Percentiles rank a stretch among this genome's conserved stretches.
Conservation (phyloP, 2,329 filamentous ascomycete species). For the Penicillium freii region DNA sequence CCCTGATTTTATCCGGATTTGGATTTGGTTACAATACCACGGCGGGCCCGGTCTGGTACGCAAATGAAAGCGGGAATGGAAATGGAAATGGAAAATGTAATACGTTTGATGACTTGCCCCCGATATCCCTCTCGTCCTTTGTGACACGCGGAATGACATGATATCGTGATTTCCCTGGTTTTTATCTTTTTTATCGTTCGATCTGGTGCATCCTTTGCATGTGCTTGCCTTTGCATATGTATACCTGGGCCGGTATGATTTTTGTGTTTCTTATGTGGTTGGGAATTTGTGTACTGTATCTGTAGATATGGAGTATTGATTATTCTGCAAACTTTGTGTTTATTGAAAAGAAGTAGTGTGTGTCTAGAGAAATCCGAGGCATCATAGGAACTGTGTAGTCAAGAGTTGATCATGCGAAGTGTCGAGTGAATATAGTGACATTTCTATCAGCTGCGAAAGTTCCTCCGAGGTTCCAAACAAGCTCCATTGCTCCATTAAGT, state of each 20-base stretch:
- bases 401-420: too few relatives aligned
- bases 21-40: constrained; percentile 20
- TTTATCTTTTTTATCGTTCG: background rate
- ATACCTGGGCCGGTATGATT: background rate
- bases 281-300: constrained; percentile 2
- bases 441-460: background rate
- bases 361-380: background rate
- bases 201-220: constrained; percentile 7
- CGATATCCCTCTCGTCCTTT: constrained; percentile 4
- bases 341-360: background rate
- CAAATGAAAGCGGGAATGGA: constrained; percentile 1
- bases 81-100: constrained; percentile 15
- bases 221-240: background rate
- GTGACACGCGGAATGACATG: constrained; percentile 14
- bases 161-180: constrained; percentile 6
- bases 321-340: background rate
- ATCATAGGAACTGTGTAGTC: too few relatives aligned
- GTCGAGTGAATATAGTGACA: background rate
- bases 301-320: constrained; percentile 9
- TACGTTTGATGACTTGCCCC: constrained; percentile 26
- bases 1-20: constrained; percentile 17
- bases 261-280: background rate
- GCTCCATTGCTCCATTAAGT: background rate
- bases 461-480: background rate
- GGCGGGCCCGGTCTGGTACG: constrained; percentile 32